These are phyloP conservation scores for Paramyrothecium roridum DNA, from an alignment of 2,329 filamentous ascomycete genomes.

Conservation along the genomic window DNA sequence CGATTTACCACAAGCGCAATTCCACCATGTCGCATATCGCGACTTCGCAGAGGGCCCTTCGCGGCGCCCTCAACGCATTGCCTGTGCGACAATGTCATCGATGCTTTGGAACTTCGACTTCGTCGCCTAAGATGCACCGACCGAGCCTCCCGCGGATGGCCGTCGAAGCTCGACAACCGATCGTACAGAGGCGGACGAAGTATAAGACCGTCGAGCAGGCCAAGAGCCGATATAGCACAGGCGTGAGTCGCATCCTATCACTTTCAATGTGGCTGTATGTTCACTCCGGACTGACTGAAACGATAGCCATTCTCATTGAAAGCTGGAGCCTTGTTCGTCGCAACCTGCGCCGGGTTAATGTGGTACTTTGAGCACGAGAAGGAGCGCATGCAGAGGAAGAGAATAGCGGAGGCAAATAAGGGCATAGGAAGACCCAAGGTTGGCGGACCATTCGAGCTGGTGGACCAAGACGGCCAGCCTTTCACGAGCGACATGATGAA, in stretches of 20 bases:
- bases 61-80: slow-evolving; percentile 26
- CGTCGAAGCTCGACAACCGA: slow-evolving; percentile 28
- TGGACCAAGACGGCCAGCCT: slow-evolving; percentile 75
- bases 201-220: slow-evolving; percentile 57
- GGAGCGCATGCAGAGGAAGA: slow-evolving; percentile 81
- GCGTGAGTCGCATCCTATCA: slow-evolving; percentile 34
- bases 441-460: slow-evolving; percentile 78
- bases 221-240: slow-evolving; percentile 54
- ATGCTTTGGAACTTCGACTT: slow-evolving; percentile 34
- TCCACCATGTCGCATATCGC: slow-evolving; percentile 35
- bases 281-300: slow-evolving; percentile 19
- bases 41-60: slow-evolving; percentile 28
- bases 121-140: slow-evolving; percentile 31
- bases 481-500: slow-evolving; percentile 80
- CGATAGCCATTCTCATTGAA: slow-evolving; percentile 87
- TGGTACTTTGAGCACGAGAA: slow-evolving; percentile 95
- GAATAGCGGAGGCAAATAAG: slow-evolving; percentile 88
- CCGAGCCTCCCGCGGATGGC: slow-evolving; percentile 25
- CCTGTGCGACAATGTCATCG: slow-evolving; percentile 36
- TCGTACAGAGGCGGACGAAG: slow-evolving; percentile 36
- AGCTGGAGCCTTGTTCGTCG: slow-evolving; percentile 80
- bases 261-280: background rate
- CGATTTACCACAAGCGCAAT: slow-evolving; percentile 7
- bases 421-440: slow-evolving; percentile 91
- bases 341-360: slow-evolving; percentile 72